Evolutionary conservation across 768 basidiomycete genomes (phyloP).

Genomic region (Trametes cingulata): DNA sequence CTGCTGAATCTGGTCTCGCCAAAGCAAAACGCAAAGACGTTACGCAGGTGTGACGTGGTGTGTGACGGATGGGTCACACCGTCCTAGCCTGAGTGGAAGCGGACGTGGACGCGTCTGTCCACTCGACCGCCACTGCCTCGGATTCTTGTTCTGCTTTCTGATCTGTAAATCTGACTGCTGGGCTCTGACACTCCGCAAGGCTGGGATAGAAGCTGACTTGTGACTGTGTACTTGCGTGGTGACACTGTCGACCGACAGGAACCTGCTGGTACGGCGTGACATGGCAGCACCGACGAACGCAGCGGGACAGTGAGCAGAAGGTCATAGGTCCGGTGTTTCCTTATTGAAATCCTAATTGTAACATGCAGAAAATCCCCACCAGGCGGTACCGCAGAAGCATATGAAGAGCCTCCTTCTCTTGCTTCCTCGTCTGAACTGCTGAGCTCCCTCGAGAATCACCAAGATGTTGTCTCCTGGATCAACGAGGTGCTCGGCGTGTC

Average conservation of each 20-base stretch:
- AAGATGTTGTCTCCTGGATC: conserved; percentile 34
- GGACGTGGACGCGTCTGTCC: not conserved
- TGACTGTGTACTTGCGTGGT: too few species aligned
- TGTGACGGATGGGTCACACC: not conserved
- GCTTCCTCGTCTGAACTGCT: conserved; percentile 21
- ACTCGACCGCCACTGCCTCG: not conserved
- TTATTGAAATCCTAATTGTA: conserved; percentile 20
- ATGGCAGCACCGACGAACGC: conserved; percentile 2
- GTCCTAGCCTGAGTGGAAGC: not conserved
- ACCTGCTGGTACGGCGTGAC: not conserved
- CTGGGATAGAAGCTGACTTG: too few species aligned
- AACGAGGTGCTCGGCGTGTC: conserved; percentile 30
- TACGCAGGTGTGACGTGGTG: not conserved
- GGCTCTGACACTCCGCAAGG: too few species aligned
- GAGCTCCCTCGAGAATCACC: conserved; percentile 27
- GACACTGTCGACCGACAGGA: too few species aligned
- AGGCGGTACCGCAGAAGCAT: not conserved
- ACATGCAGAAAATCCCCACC: not conserved
- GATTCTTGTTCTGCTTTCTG: not conserved
- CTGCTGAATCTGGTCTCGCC: conserved; percentile 5
- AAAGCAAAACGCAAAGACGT: conserved; percentile 10
- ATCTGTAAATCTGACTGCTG: too few species aligned
- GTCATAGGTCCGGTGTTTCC: conserved; percentile 5
- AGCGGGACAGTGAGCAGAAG: conserved; percentile 20
- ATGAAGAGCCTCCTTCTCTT: not conserved